Evolutionary conservation across 1,284 basidiomycete genomes (phyloP).

Genomic region (Peniophora sp.): DNA sequence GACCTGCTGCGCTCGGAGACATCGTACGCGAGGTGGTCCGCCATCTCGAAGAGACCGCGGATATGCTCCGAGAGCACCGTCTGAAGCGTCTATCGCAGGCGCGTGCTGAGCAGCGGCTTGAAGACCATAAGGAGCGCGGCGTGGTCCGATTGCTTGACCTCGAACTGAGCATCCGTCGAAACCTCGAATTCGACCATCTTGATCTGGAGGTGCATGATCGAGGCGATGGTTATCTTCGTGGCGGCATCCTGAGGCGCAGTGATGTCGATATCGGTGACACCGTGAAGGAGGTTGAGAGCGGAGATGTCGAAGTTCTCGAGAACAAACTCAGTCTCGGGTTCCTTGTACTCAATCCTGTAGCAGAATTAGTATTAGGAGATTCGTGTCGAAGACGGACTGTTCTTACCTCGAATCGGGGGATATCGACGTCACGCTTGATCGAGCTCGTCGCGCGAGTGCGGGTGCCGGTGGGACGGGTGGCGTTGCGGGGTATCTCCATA

Average conservation of each 20-base stretch:
- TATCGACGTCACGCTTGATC: too few species aligned
- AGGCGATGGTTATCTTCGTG: slow-evolving; percentile 41
- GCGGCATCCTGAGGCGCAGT: slow-evolving; percentile 31
- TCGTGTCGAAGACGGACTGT: slow-evolving; percentile 1
- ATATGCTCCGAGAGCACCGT: slow-evolving; percentile 48
- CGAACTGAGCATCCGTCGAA: slow-evolving; percentile 42
- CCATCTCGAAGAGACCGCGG: slow-evolving; percentile 35
- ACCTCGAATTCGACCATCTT: slow-evolving; percentile 43
- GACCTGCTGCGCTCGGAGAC: slow-evolving; percentile 46
- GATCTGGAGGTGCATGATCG: slow-evolving; percentile 53
- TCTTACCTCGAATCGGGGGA: slow-evolving; percentile 57
- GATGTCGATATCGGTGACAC: slow-evolving; percentile 65
- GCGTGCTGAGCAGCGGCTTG: slow-evolving; percentile 46
- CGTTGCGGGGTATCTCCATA: too few species aligned
- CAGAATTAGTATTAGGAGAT: not conserved
- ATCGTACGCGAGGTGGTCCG: slow-evolving; percentile 51
- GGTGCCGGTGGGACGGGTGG: too few species aligned
- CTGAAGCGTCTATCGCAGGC: slow-evolving; percentile 50
- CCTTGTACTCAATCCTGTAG: slow-evolving; percentile 57
- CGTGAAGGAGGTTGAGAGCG: slow-evolving; percentile 53
- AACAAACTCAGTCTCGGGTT: slow-evolving; percentile 57
- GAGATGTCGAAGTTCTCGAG: slow-evolving; percentile 66
- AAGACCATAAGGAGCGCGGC: slow-evolving; percentile 50
- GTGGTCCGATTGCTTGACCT: slow-evolving; percentile 54
- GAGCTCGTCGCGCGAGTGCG: too few species aligned